Evolutionary conservation across 2,329 filamentous ascomycete species (phyloP).

Genomic region (Paraphoma sp.): DNA sequence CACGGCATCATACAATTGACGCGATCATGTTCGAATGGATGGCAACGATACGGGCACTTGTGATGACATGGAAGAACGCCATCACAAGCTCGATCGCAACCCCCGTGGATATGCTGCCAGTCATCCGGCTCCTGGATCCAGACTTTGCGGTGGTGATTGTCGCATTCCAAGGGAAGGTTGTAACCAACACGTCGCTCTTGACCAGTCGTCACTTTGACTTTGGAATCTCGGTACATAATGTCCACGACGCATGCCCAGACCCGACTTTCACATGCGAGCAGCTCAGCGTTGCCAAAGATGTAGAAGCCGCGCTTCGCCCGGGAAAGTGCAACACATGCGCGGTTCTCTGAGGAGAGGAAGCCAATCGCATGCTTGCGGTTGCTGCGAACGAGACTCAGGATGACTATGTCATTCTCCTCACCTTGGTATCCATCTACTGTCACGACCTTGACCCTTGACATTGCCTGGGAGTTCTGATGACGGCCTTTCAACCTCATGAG

Average conservation of each 20-base stretch:
- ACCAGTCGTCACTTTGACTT: constrained; percentile 33
- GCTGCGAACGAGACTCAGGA: constrained; percentile 82
- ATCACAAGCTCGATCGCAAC: constrained; percentile 35
- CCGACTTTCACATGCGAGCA: constrained; percentile 54
- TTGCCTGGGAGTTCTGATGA: constrained; percentile 49
- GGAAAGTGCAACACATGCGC: constrained; percentile 68
- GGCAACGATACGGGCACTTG: constrained; percentile 41
- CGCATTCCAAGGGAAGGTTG: constrained; percentile 69
- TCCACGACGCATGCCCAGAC: constrained; percentile 61
- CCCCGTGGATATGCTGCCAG: constrained; percentile 39
- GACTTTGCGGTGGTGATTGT: constrained; percentile 61
- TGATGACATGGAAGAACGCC: constrained; percentile 43
- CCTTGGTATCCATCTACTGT: constrained; percentile 90
- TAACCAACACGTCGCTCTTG: constrained; percentile 52
- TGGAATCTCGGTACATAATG: constrained; percentile 53
- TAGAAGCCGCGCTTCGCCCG: constrained; percentile 82
- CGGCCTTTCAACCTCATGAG: constrained; percentile 60
- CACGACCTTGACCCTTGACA: constrained; percentile 63
- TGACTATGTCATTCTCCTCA: constrained; percentile 84
- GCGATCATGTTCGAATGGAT: constrained; percentile 39
- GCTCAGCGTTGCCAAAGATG: constrained; percentile 77
- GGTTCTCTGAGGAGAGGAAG: constrained; percentile 72
- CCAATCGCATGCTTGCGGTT: constrained; percentile 67
- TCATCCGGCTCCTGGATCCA: constrained; percentile 53
- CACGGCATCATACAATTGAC: constrained; percentile 43